phyloP scores from a whole-genome alignment of 2,329 filamentous ascomycete species.

The Hypoxylon sp. region DNA sequence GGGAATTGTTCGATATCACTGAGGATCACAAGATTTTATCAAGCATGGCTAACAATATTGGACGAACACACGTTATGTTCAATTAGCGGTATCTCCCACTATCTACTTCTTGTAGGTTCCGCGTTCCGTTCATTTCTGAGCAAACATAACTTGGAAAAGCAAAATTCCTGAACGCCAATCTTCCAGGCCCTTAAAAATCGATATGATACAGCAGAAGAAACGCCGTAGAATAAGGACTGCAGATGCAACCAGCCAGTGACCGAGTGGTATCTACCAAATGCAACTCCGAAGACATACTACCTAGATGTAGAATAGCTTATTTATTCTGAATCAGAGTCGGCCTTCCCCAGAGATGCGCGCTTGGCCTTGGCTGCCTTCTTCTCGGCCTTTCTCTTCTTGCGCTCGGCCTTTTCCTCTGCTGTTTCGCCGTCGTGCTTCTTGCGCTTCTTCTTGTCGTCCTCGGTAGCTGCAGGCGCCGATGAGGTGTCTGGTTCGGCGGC shows the following conservation, averaged over 20 bases:
- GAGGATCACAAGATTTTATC: not conserved
- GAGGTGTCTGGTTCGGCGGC: constrained; percentile 55
- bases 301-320: constrained; percentile 37
- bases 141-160: constrained; percentile 24
- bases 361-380: constrained; percentile 70
- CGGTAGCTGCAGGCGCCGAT: constrained; percentile 58
- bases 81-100: constrained; percentile 29
- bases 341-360: constrained; percentile 65
- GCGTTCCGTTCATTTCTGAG: constrained; percentile 24
- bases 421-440: constrained; percentile 85
- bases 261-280: constrained; percentile 46
- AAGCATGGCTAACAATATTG: not conserved
- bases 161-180: constrained; percentile 47
- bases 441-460: constrained; percentile 79
- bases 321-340: constrained; percentile 65
- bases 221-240: constrained; percentile 44
- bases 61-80: constrained; percentile 29
- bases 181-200: constrained; percentile 42
- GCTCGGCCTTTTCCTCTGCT: constrained; percentile 73
- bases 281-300: constrained; percentile 33
- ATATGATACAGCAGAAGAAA: constrained; percentile 48
- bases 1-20: not conserved
- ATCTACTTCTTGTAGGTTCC: constrained; percentile 33
- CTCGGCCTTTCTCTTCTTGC: constrained; percentile 70
- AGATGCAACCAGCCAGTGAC: constrained; percentile 30